phyloP scores from a whole-genome alignment of 2,329 filamentous ascomycete species.

The Cladophialophora chaetospira region DNA sequence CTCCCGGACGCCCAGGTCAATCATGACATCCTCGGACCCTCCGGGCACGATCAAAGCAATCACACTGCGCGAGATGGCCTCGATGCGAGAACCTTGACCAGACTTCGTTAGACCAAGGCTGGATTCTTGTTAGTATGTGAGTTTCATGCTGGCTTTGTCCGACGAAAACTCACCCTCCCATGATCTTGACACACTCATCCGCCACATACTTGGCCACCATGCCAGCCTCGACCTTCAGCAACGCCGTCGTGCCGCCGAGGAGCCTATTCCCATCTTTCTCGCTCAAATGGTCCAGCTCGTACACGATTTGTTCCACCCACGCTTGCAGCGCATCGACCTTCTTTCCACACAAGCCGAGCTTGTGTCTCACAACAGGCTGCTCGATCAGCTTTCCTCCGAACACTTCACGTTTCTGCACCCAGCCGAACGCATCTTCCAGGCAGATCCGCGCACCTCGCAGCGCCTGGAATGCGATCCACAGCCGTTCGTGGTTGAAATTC shows the following conservation, averaged over 20 bases:
- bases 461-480: slow-evolving; percentile 65
- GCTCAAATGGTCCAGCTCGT: slow-evolving; percentile 57
- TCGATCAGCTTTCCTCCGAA: slow-evolving; percentile 70
- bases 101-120: neutral
- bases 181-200: slow-evolving; percentile 70
- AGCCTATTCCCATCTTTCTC: slow-evolving; percentile 46
- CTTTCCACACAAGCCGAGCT: slow-evolving; percentile 69
- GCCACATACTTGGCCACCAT: slow-evolving; percentile 60
- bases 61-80: slow-evolving; percentile 59
- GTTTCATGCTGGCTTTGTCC: slow-evolving; percentile 68
- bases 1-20: slow-evolving; percentile 69
- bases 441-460: slow-evolving; percentile 65
- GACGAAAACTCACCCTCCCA: slow-evolving; percentile 72
- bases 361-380: slow-evolving; percentile 71
- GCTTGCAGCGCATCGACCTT: slow-evolving; percentile 69
- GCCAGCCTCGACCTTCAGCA: slow-evolving; percentile 70
- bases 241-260: slow-evolving; percentile 69
- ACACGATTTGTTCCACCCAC: slow-evolving; percentile 54
- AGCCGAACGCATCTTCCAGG: slow-evolving; percentile 61
- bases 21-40: slow-evolving; percentile 70
- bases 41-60: slow-evolving; percentile 64
- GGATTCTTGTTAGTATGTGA: neutral
- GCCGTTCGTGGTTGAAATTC: slow-evolving; percentile 77
- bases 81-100: neutral
- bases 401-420: slow-evolving; percentile 65